Conservation (phyloP, 2,329 filamentous ascomycete genomes). For the Pezicula neosporulosa region DNA sequence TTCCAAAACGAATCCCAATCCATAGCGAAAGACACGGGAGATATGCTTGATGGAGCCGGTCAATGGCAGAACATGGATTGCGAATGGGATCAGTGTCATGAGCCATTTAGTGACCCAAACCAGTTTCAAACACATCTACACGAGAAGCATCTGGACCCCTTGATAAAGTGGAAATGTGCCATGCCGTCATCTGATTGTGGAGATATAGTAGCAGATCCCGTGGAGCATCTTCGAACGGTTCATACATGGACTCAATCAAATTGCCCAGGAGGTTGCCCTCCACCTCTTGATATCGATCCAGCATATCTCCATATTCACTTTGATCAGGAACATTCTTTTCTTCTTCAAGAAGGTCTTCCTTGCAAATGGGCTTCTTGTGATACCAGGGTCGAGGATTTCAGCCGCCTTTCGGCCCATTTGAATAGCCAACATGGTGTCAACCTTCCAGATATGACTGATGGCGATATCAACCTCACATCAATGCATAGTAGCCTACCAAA, state of each 20-base stretch:
- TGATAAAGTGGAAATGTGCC: constrained; percentile 24
- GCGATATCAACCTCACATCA: constrained; percentile 13
- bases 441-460: constrained; percentile 8
- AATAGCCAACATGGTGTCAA: constrained; percentile 19
- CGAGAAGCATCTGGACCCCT: constrained; percentile 24
- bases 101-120: constrained; percentile 15
- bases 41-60: not conserved
- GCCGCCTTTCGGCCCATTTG: constrained; percentile 21
- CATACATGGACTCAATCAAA: constrained; percentile 21
- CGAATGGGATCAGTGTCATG: constrained; percentile 22
- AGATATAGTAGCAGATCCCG: constrained; percentile 17
- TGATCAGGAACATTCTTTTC: constrained; percentile 23
- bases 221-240: constrained; percentile 22
- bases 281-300: constrained; percentile 16
- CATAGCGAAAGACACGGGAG: not conserved
- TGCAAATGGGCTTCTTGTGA: constrained; percentile 23
- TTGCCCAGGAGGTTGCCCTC: constrained; percentile 24
- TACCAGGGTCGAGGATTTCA: constrained; percentile 17
- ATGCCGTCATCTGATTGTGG: constrained; percentile 20
- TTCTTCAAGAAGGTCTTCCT: constrained; percentile 18
- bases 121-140: constrained; percentile 24
- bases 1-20: not conserved
- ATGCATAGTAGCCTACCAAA: not conserved
- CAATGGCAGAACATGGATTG: not conserved
- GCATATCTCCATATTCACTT: constrained; percentile 26